A percentile compares a stretch with the other conserved stretches of the same genome.
Conservation (phyloP, 129 eudicot species). For the Centaurea solstitialis region DNA sequence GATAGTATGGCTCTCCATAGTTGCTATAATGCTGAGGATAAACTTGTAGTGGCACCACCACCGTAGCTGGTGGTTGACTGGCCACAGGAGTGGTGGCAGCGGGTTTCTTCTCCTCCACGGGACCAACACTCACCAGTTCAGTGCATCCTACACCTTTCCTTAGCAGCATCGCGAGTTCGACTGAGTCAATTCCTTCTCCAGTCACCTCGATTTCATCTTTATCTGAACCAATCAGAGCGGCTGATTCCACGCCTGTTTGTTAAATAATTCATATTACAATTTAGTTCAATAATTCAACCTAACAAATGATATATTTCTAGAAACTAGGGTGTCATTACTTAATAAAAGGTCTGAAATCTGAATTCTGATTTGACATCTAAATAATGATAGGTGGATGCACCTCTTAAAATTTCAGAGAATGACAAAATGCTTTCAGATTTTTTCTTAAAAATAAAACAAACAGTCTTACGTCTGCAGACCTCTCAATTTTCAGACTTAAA, state of each 20-base stretch:
- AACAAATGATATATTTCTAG: no score
- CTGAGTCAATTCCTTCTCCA: constrained; percentile 26
- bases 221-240: neutral
- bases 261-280: neutral
- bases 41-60: neutral
- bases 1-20: neutral
- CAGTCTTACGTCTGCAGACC: no score
- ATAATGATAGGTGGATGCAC: no score
- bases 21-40: neutral
- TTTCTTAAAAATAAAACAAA: no score
- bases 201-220: constrained; percentile 20
- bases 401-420: no score
- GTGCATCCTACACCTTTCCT: constrained; percentile 10
- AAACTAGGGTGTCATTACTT: no score
- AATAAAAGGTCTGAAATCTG: no score
- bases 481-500: no score
- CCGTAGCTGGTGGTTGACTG: neutral
- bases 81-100: neutral
- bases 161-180: constrained; percentile 10
- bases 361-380: no score
- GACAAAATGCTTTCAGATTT: no score
- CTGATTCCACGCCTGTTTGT: constrained; percentile 25
- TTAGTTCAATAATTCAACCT: neutral
- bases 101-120: neutral
- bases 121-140: neutral